phyloP scores from a whole-genome alignment of 257 asterid genomes.

The Verbascum thapsus region DNA sequence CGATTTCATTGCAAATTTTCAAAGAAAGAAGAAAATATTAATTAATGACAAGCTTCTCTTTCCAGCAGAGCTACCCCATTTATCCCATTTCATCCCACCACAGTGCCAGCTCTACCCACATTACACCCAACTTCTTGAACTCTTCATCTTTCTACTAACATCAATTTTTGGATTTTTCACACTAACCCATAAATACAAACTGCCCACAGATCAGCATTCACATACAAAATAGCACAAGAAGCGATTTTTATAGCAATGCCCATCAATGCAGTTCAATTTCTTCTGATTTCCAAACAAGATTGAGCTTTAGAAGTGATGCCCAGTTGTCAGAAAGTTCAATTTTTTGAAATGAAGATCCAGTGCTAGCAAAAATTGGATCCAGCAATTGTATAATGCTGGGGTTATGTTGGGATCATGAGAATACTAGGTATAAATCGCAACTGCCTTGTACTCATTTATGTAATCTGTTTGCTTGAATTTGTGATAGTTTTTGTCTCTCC shows the following conservation, averaged over 20 bases:
- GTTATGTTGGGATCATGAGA: constrained; percentile 65
- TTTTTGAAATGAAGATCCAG: constrained; percentile 31
- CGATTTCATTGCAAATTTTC: no score
- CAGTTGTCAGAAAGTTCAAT: not conserved
- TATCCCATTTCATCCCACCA: constrained; percentile 52
- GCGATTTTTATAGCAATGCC: constrained; percentile 22
- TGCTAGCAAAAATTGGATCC: constrained; percentile 60
- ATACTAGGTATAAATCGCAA: constrained; percentile 56
- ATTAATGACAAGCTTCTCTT: constrained; percentile 30
- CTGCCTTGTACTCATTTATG: constrained; percentile 47
- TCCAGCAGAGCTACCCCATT: no score
- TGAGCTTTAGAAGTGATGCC: constrained; percentile 6
- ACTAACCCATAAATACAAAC: constrained; percentile 36
- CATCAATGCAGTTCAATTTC: constrained; percentile 43
- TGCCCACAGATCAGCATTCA: constrained; percentile 38
- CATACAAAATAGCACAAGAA: constrained; percentile 18
- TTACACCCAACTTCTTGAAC: constrained; percentile 32
- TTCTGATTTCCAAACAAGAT: constrained; percentile 26
- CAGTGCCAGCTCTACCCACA: constrained; percentile 37
- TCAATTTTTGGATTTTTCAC: constrained; percentile 37
- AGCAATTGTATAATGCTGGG: constrained; percentile 69
- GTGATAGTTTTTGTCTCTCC: constrained; percentile 41
- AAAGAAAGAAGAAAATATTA: no score
- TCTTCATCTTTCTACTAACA: constrained; percentile 16
- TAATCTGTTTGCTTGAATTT: constrained; percentile 45